phyloP scores from a whole-genome alignment of 306 rosid species.

The Parietaria judaica region DNA sequence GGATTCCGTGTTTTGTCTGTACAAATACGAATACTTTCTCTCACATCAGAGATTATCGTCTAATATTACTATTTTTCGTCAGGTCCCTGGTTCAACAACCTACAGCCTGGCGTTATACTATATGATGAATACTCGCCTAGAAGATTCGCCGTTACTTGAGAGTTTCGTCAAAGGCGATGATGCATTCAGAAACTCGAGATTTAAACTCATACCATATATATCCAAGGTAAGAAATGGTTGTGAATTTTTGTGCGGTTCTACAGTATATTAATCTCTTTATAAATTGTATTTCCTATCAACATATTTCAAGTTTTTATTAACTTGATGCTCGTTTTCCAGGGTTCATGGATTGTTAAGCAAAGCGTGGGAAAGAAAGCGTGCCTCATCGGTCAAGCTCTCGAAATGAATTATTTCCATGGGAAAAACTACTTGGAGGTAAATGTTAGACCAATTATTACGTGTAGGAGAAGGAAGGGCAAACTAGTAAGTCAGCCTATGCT shows the following conservation, averaged over 20 bases:
- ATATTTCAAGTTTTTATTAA: neutral
- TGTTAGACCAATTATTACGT: neutral
- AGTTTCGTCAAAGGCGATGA: constrained; percentile 78
- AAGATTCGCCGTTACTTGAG: constrained; percentile 57
- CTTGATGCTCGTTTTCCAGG: constrained; percentile 32
- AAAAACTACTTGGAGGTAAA: constrained; percentile 81
- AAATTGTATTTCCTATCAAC: neutral
- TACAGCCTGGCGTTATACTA: constrained; percentile 63
- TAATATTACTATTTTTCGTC: constrained; percentile 10
- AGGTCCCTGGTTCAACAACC: constrained; percentile 72
- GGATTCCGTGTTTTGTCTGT: neutral
- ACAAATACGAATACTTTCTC: neutral
- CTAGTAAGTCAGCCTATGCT: no score
- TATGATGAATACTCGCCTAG: constrained; percentile 66
- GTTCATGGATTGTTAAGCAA: constrained; percentile 94
- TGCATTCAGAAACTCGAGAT: constrained; percentile 76
- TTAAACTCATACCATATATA: constrained; percentile 81
- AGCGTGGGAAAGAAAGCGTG: constrained; percentile 95
- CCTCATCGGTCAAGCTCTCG: constrained; percentile 75
- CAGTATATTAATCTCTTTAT: neutral
- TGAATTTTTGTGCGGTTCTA: neutral
- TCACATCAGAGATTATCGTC: neutral
- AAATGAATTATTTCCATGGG: constrained; percentile 53
- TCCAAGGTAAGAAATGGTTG: constrained; percentile 45
- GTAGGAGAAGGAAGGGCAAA: neutral